Percentiles rank a stretch among this genome's conserved stretches.
phyloP scores from a whole-genome alignment of 176 grass and related monocot species.

The Leersia perrieri region DNA sequence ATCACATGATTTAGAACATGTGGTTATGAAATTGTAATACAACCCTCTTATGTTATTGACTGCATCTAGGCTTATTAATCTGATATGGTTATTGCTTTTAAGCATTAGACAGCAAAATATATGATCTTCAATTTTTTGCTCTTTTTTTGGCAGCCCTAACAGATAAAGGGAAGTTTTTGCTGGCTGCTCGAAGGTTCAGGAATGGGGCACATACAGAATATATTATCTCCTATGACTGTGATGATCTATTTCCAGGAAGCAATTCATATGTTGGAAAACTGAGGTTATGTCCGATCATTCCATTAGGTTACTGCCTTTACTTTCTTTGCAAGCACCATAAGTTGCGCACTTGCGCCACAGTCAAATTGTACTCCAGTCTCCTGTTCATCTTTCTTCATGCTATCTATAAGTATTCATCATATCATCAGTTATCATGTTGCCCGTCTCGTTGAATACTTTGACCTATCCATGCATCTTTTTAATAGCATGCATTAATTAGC shows the following conservation, averaged over 20 bases:
- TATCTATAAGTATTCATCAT: background rate
- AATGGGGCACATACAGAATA: conserved; percentile 71
- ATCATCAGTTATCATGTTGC: background rate
- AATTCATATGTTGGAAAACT: conserved; percentile 87
- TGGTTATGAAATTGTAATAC: background rate
- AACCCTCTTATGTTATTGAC: background rate
- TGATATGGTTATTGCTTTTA: conserved; percentile 13
- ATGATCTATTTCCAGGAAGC: conserved; percentile 77
- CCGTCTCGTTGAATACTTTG: background rate
- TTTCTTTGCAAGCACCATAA: background rate
- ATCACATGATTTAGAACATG: conserved; percentile 10
- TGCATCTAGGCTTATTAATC: background rate
- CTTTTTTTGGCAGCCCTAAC: conserved; percentile 58
- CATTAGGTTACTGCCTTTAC: background rate
- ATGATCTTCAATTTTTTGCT: conserved; percentile 25
- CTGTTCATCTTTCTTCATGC: background rate
- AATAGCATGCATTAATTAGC: conserved; percentile 7
- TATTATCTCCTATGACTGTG: conserved; percentile 84
- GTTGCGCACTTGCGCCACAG: too few relatives aligned
- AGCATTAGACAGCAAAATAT: background rate
- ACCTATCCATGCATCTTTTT: conserved; percentile 3
- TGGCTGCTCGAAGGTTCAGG: conserved; percentile 86
- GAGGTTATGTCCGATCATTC: conserved; percentile 47
- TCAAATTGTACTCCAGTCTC: background rate
- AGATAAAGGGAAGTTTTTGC: conserved; percentile 91